Evolutionary conservation across 2,329 filamentous ascomycete species (phyloP).

Genomic region (Colletotrichum zoysiae): DNA sequence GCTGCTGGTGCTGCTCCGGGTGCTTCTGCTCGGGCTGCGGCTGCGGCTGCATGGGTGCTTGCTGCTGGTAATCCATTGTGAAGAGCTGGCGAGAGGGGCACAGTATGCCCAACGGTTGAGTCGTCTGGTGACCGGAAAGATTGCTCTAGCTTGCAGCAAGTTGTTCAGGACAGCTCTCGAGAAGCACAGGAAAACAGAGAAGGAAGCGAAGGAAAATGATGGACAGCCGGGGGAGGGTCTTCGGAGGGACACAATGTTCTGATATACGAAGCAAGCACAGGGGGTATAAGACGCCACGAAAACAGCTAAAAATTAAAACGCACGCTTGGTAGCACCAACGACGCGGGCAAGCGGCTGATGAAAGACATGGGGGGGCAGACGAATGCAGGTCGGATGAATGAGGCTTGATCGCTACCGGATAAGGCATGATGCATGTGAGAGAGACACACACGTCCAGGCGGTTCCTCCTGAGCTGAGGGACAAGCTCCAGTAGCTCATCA

Average conservation of each 20-base stretch:
- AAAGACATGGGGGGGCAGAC: constrained; percentile 1
- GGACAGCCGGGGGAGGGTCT: too few species aligned
- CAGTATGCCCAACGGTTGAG: too few species aligned
- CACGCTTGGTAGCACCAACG: background rate
- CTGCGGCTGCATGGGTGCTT: constrained; percentile 23
- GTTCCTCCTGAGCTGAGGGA: constrained; percentile 3
- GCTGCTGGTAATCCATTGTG: constrained; percentile 20
- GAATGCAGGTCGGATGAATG: constrained; percentile 11
- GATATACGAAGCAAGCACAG: constrained; percentile 14
- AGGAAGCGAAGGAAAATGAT: background rate
- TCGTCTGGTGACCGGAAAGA: background rate
- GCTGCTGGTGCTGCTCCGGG: constrained; percentile 38
- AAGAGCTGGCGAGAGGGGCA: too few species aligned
- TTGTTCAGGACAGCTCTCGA: background rate
- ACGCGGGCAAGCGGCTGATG: background rate
- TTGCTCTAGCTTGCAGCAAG: background rate
- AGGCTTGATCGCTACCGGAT: constrained; percentile 20
- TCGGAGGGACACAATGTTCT: background rate
- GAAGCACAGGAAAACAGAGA: background rate
- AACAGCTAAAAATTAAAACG: too few species aligned
- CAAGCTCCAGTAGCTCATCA: constrained; percentile 5
- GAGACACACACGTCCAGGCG: background rate
- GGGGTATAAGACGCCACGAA: background rate
- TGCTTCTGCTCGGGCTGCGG: constrained; percentile 18
- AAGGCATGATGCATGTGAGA: constrained; percentile 11